Evolutionary conservation across 441 rosid genomes (phyloP).

Genomic region (Adansonia grandidieri): DNA sequence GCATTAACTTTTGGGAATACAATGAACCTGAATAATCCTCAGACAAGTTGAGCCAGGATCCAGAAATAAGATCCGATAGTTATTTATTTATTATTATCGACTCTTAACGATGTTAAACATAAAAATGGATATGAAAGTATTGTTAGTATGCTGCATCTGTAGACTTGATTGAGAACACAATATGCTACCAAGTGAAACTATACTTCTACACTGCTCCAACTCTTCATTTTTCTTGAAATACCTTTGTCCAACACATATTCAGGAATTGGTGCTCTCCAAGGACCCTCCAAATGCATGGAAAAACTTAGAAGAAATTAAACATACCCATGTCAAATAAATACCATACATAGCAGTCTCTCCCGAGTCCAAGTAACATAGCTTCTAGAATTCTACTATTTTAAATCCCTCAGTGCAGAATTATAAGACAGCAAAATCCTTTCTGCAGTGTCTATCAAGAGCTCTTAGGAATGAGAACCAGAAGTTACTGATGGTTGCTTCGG

Average conservation of each 20-base stretch:
- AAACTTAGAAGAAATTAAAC: not conserved
- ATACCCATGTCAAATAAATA: not conserved
- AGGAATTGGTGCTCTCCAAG: not conserved
- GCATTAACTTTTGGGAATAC: not conserved
- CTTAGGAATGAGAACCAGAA: constrained; percentile 84
- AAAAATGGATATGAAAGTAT: not conserved
- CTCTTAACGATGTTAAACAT: not conserved
- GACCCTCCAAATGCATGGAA: not conserved
- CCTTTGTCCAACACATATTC: not conserved
- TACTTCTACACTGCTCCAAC: not conserved
- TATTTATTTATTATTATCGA: not conserved
- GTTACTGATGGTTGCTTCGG: constrained; percentile 90
- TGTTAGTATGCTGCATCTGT: not conserved
- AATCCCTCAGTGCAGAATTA: constrained; percentile 4
- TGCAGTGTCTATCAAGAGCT: constrained; percentile 90
- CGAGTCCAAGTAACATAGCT: not conserved
- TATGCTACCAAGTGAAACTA: not conserved
- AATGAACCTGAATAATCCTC: not conserved
- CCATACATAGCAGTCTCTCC: not conserved
- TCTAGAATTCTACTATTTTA: not conserved
- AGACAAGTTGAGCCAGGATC: not conserved
- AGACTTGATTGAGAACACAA: not conserved
- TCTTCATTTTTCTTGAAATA: not conserved
- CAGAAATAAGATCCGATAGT: too few species aligned
- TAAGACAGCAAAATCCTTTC: constrained; percentile 11